Evolutionary conservation across 352 stramenopile species (phyloP).

Genomic region (Thraustochytrium striatum): DNA sequence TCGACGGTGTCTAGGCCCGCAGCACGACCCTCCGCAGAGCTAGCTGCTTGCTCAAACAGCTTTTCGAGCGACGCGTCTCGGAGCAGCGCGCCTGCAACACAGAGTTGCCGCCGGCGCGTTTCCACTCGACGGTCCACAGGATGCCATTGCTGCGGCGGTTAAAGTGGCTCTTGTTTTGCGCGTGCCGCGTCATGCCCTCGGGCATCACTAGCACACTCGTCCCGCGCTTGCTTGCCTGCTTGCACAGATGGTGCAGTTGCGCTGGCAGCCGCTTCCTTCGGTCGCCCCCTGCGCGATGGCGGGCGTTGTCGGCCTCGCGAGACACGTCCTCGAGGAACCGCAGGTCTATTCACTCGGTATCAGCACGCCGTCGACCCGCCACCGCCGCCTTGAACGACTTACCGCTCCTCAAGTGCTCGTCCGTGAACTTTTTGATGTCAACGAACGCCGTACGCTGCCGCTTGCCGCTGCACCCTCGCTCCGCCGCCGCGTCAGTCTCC

Average conservation of each 20-base stretch:
- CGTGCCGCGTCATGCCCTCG: neutral
- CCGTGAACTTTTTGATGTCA: constrained; percentile 12
- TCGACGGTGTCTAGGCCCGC: neutral
- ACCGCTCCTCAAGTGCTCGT: neutral
- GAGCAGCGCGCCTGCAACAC: no score
- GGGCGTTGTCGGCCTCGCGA: neutral
- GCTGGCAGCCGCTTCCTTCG: neutral
- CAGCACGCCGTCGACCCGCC: neutral
- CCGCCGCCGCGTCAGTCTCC: no score
- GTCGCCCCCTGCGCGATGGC: neutral
- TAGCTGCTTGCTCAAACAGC: no score
- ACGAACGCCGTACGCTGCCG: constrained; percentile 19
- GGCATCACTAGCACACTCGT: constrained; percentile 1
- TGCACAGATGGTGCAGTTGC: neutral
- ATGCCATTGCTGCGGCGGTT: constrained; percentile 13
- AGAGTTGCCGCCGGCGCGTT: neutral
- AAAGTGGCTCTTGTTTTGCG: neutral
- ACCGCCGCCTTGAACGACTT: neutral
- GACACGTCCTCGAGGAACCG: constrained; percentile 18
- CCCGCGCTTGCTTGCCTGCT: neutral
- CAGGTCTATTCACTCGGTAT: neutral
- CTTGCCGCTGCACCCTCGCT: neutral
- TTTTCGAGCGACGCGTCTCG: no score
- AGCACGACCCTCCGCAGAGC: no score
- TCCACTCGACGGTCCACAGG: constrained; percentile 17